phyloP scores from a whole-genome alignment of 225 moss, liverwort and hornwort species.

The Lunularia cruciata region DNA sequence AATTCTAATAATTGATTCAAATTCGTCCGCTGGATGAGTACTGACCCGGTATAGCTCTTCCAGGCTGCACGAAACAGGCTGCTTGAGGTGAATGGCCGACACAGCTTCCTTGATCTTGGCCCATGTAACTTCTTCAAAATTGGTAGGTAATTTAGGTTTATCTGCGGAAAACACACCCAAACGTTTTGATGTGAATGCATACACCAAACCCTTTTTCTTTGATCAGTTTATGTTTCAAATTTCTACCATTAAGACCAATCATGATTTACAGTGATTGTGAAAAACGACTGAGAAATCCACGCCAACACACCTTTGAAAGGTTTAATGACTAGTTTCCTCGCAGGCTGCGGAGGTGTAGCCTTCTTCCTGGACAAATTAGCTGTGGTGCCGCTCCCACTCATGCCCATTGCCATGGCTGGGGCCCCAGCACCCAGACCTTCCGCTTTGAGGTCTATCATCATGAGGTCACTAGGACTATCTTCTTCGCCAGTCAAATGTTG shows the following conservation, averaged over 20 bases:
- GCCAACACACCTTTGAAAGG: conserved; percentile 86
- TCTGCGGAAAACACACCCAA: conserved; percentile 42
- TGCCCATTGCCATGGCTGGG: conserved; percentile 28
- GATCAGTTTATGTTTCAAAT: no score
- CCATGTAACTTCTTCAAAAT: conserved; percentile 98
- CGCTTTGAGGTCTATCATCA: conserved; percentile 51
- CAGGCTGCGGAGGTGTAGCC: conserved; percentile 96
- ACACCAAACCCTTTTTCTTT: no score
- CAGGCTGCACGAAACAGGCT: conserved; percentile 94
- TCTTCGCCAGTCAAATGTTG: conserved; percentile 41
- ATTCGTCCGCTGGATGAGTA: no score
- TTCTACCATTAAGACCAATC: no score
- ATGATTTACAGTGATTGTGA: no score
- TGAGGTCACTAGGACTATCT: conserved; percentile 42
- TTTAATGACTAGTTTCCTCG: conserved; percentile 94
- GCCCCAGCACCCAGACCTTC: conserved; percentile 34
- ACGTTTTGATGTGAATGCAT: no score
- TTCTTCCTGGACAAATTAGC: conserved; percentile 98
- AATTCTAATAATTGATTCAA: no score
- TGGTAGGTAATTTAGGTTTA: conserved; percentile 92
- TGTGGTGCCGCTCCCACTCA: conserved; percentile 63
- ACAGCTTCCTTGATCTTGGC: conserved; percentile 96
- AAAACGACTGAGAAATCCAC: no score
- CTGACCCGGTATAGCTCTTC: conserved; percentile 94
- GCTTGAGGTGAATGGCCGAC: conserved; percentile 90